Conservation (phyloP, 202 grass and related monocot species). For the Eragrostis tef region DNA sequence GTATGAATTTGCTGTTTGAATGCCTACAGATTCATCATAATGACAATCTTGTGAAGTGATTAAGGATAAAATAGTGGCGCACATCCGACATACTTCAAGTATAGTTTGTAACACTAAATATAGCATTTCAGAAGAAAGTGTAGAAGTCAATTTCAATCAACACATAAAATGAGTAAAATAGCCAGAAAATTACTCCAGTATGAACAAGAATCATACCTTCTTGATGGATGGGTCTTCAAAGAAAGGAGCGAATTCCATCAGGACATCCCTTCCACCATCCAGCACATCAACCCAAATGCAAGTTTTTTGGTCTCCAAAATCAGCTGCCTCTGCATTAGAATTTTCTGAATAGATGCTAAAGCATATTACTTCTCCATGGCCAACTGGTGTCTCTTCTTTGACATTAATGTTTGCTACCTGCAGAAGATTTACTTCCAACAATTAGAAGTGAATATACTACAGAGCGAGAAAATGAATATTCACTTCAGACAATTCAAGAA, state of each 20-base stretch:
- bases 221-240: slow-evolving; percentile 86
- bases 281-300: slow-evolving; percentile 93
- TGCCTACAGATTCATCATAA: background rate
- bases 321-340: slow-evolving; percentile 52
- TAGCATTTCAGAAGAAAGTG: background rate
- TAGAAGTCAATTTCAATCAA: slow-evolving; percentile 12
- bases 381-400: slow-evolving; percentile 76
- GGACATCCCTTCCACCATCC: slow-evolving; percentile 70
- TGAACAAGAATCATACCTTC: slow-evolving; percentile 62
- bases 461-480: slow-evolving; percentile 7
- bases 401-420: slow-evolving; percentile 83
- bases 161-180: slow-evolving; percentile 36
- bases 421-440: slow-evolving; percentile 42
- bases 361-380: slow-evolving; percentile 85
- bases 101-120: slow-evolving; percentile 22
- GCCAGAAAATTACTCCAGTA: slow-evolving; percentile 19
- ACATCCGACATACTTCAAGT: slow-evolving; percentile 31
- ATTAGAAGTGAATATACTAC: slow-evolving; percentile 33
- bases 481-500: slow-evolving; percentile 35
- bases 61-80: slow-evolving; percentile 27
- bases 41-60: slow-evolving; percentile 19
- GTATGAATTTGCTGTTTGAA: slow-evolving; percentile 28
- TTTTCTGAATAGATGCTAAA: slow-evolving; percentile 84
- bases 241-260: slow-evolving; percentile 85
- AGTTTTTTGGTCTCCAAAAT: slow-evolving; percentile 91